Base-by-base conservation (phyloP, 1,284 basidiomycete genomes). In the Trametes polyzona region DNA sequence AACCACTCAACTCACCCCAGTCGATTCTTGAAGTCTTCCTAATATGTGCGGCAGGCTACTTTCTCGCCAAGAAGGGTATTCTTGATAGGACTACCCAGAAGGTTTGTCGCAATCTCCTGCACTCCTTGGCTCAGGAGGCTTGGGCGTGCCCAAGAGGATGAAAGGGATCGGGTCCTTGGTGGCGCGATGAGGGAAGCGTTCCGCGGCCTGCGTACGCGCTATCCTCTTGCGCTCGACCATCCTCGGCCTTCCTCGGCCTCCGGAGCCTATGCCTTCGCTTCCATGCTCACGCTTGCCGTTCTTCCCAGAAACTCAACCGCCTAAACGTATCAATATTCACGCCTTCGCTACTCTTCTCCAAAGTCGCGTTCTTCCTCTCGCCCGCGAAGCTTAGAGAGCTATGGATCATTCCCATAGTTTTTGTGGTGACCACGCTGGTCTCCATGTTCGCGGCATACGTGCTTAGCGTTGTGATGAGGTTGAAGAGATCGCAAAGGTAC, bases 261-360 rank as follows among this genome's bases (percentile, higher is more conserved):
- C n/a, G n/a, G n/a, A n/a, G n/a, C n/a, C n/a, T n/a, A n/a, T n/a
- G n/a, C n/a, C n/a, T n/a, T n/a, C 36, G 36, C 9, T 37, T 37
- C 14, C 23, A 16, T 14, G 16, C 43, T 46, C 51, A 40, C 35
- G 23, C n/a, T 46, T 52, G 35, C 44, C 26, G 3, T 29, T 27
- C 5, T 16, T 54, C 10, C 12, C 69, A 92, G 88, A 83, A 88
- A 83, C 74, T 93, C 21, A 93, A 92, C 65, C 78, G 82, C 32
- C 76, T 94, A 51, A 94, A 95, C 69, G 84, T 97, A 24, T 92
- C 91, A 0, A 82, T 97, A 33, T 96, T 97, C 75, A 98, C 95
- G 0, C 95, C 95, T 0, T 90, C 92, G 0, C 83, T 98, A 17
- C 80, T 97, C 24, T 97, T 97, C 74, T 94, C 92, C 33, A 98